Percentiles rank a stretch among this genome's conserved stretches.
These are phyloP conservation scores for Volvariella surrecta DNA, from an alignment of 1,284 basidiomycete genomes.

Conservation along the genomic window DNA sequence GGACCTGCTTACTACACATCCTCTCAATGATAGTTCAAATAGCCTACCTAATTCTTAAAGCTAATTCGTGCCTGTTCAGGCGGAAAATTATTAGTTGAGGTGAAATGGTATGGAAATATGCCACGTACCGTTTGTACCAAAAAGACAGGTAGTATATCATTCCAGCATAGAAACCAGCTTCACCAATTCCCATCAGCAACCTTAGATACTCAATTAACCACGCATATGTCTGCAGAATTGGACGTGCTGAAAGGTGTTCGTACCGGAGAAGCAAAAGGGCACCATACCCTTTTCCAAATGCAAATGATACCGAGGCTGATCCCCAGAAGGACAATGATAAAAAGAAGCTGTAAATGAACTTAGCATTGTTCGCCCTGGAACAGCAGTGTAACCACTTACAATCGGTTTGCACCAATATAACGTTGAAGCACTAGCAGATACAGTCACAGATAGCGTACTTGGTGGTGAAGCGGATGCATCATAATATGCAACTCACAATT, in stretches of 20 bases:
- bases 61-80: conserved; percentile 35
- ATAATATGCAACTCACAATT: conserved; percentile 30
- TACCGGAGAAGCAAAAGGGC: conserved; percentile 38
- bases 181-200: conserved; percentile 37
- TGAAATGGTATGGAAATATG: conserved; percentile 18
- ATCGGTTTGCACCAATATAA: conserved; percentile 46
- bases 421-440: conserved; percentile 44
- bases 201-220: too few relatives aligned
- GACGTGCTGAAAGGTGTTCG: conserved; percentile 2
- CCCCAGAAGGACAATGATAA: conserved; percentile 45
- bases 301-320: conserved; percentile 40
- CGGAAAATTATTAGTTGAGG: conserved; percentile 4
- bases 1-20: not conserved
- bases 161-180: conserved; percentile 45
- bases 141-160: conserved; percentile 53
- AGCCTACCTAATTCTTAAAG: conserved; percentile 33
- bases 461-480: too few relatives aligned
- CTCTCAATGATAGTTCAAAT: too few relatives aligned
- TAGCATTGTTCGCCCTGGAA: too few relatives aligned
- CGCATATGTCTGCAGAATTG: not conserved
- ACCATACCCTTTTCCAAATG: conserved; percentile 45
- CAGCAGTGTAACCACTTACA: conserved; percentile 31
- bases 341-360: conserved; percentile 33
- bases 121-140: conserved; percentile 38
- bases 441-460: too few relatives aligned